Evolutionary conservation across 2,329 filamentous ascomycete genomes (phyloP), one percentile per base, ranked within the genome.

Genomic region (Fusarium piperis): DNA sequence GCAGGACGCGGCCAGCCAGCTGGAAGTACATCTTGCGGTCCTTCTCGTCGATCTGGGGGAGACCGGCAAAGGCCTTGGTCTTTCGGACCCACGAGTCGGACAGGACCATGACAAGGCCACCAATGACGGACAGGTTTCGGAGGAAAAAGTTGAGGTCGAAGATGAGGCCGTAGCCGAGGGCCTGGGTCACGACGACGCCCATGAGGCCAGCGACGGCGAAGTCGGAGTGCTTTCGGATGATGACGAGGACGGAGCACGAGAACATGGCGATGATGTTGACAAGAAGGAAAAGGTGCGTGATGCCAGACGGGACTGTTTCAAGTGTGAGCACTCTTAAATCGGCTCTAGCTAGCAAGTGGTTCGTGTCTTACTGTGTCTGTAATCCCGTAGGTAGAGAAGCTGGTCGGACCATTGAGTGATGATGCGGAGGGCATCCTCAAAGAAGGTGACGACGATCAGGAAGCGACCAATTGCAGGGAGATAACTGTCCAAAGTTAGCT

Each of bases 21-120:
- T 98, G 96, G 85, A 99, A 97, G 88, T 99, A 99, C 95, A 98
- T 98, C 89, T 98, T 99, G 85, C 95, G 93, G 83, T 99, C 96
- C 90, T 98, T 98, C 88, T 99, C 96, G 81, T 98, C 96, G 59
- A 99, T 89, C 82, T 94, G 90, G 55, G 96, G 96, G 59, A 99
- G 89, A 53, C 96, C 96, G 53, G 96, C 96, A 70, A 97, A 97
- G 4, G 95, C 95, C 85, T 98, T 97, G 82, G 91, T 93, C 90
- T 98, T 98, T 84, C 95, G 93, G 72, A 98, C 94, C 94, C 95
- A 98, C 64, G 94, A 97, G 85, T 99, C 96, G 41, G 95, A 98
- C 53, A 99, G 88, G 20, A 99, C 96, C 96, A 99, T 98, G 77
- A 99, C 89, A 48, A 99, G 89, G 67, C 96, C 96, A 76, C 96